Base-by-base conservation (phyloP, 2,329 filamentous ascomycete genomes). In the Aspergillus niger region DNA sequence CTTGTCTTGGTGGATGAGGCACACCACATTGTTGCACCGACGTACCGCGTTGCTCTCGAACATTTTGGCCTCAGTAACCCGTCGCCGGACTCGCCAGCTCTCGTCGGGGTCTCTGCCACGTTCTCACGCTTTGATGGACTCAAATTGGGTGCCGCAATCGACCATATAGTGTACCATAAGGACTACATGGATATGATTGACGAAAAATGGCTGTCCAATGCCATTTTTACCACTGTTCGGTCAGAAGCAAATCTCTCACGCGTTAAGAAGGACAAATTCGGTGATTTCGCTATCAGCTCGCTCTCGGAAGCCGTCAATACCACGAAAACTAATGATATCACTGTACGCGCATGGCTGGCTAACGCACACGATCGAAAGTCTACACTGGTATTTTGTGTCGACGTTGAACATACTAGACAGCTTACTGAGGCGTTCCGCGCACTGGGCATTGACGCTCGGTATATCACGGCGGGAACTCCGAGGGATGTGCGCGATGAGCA, bases 151-250 rank as follows among this genome's bases (percentile, higher is more conserved):
- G 83, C 89, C 11, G 93, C 90, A 32, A 95, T 98, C 68, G 94
- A 98, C 69, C 90, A 96, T 71, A 97, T 98, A 63, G 94, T 97
- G 51, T 98, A 97, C 69, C 94, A 98, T 75, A 95, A 92, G 66
- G 88, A 91, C 70, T 92, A 90, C 64, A 81, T 90, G 30, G 89
- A 91, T 64, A 90, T 91, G 88, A 91, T 97, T 62, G 88, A 88
- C 36, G 92, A 96, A 59, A 92, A 95, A 44, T 98, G 93, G 92
- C 84, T 99, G 11, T 89, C 92, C 0, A 86, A 95, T 72, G 91
- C 96, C n/a, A 80, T 94, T 3, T 98, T 99, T 77, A 98, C 95
- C 0, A 98, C 95, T 0, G 93, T 98, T 22, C 84, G 89, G 65
- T 91, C 92, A 0, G 88, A 88, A 15, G 92, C 89, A 30, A 90